A percentile compares a stretch with the other conserved stretches of the same genome.
phyloP scores from a whole-genome alignment of 108 stramenopile genomes.

The Nitzschia sp. region DNA sequence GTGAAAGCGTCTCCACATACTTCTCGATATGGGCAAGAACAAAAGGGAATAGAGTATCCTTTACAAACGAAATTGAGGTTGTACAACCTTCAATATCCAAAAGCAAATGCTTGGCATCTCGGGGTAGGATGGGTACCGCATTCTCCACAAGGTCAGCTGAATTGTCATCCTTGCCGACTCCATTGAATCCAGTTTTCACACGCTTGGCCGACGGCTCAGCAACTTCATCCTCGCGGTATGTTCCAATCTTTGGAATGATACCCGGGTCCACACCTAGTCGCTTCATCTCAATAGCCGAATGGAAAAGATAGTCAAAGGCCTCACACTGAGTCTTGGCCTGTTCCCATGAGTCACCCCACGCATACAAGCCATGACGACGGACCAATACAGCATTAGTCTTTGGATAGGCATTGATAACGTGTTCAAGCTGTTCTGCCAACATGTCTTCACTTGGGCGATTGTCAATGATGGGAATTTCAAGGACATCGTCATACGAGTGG shows the following conservation, averaged over 20 bases:
- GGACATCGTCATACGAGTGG: slow-evolving; percentile 83
- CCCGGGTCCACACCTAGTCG: slow-evolving; percentile 68
- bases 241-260: slow-evolving; percentile 44
- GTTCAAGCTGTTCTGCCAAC: slow-evolving; percentile 82
- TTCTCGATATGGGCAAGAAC: slow-evolving; percentile 52
- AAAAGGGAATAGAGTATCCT: slow-evolving; percentile 84
- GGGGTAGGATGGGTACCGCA: slow-evolving; percentile 60
- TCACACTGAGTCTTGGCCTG: slow-evolving; percentile 95
- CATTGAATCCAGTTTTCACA: slow-evolving; percentile 59
- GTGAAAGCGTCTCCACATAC: slow-evolving; percentile 19
- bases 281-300: slow-evolving; percentile 71
- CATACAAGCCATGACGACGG: slow-evolving; percentile 91
- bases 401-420: slow-evolving; percentile 76
- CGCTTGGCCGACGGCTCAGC: slow-evolving; percentile 35
- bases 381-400: slow-evolving; percentile 91
- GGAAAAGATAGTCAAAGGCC: slow-evolving; percentile 93
- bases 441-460: slow-evolving; percentile 92
- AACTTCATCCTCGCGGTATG: slow-evolving; percentile 39
- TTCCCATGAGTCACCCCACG: slow-evolving; percentile 96
- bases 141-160: slow-evolving; percentile 49
- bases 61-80: slow-evolving; percentile 91
- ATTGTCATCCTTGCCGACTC: slow-evolving; percentile 43
- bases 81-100: slow-evolving; percentile 95
- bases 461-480: slow-evolving; percentile 95
- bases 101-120: slow-evolving; percentile 74